Evolutionary conservation across 2,329 filamentous ascomycete species (phyloP).

Genomic region (Gliomastix tumulicola): DNA sequence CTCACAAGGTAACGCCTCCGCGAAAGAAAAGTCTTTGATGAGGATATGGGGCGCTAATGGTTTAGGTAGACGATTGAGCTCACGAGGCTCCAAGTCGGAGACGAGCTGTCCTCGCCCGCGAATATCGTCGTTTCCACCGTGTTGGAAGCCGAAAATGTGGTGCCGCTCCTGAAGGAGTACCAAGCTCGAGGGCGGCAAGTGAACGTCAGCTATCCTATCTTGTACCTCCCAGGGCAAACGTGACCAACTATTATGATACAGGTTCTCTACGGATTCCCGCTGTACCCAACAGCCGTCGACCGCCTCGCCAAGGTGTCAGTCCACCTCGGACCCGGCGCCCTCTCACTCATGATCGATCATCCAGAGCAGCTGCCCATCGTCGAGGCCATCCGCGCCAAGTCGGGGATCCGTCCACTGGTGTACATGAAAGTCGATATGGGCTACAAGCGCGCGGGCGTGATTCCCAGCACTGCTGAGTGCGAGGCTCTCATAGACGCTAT

Average conservation of each 20-base stretch:
- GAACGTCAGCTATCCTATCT: conserved; percentile 50
- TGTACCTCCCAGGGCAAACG: not conserved
- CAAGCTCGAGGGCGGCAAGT: conserved; percentile 41
- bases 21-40: not conserved
- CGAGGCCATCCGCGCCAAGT: conserved; percentile 28
- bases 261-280: conserved; percentile 64
- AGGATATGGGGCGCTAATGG: too few relatives aligned
- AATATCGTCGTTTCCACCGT: conserved; percentile 67
- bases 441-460: conserved; percentile 60
- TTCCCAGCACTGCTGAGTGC: conserved; percentile 38
- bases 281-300: conserved; percentile 51
- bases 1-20: conserved; percentile 64
- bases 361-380: conserved; percentile 44
- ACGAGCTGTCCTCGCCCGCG: conserved; percentile 13
- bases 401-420: conserved; percentile 40
- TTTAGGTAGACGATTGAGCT: conserved; percentile 53
- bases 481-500: conserved; percentile 34
- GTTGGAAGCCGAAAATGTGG: conserved; percentile 59
- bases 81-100: conserved; percentile 27
- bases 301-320: conserved; percentile 50
- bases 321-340: conserved; percentile 41
- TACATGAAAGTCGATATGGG: conserved; percentile 71
- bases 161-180: conserved; percentile 51
- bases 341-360: conserved; percentile 65
- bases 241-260: too few relatives aligned